Evolutionary conservation across 2,329 filamentous ascomycete genomes (phyloP), one percentile per base, ranked within the genome.

Genomic region (Rhynchosporium secalis): DNA sequence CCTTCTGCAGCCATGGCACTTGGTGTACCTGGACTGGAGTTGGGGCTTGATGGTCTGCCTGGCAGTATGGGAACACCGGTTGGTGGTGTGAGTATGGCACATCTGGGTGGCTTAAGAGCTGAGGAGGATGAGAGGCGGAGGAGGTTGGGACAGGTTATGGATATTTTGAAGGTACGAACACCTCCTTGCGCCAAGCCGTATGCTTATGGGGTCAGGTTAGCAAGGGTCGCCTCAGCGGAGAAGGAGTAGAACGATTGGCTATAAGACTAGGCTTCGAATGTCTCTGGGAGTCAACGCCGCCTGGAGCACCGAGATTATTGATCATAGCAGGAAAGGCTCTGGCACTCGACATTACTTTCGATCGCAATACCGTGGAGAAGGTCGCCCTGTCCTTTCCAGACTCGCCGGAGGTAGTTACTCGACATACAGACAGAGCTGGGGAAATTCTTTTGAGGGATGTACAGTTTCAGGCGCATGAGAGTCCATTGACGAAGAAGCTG

Each of bases 231-330:
- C 86, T 94, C 43, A 91, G 89, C 68, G 88, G 91, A 70, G 86
- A 89, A 36, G 89, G 89, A 2, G 79, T 95, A n/a, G 86, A 90
- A 73, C 81, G 89, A 59, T 77, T 94, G 36, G 88, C 86, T 8
- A 83, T 84, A 69, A 81, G 85, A 60, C 80, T 88, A 59, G 89
- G 88, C n/a, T 77, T 90, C 45, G 86, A 88, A 64, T 81, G 80
- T 61, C 75, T 88, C 12, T 86, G 84, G 77, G 85, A 89, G 68
- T 79, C 80, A 33, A 78, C 78, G 36, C 76, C 77, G 20, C 77
- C 77, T 33, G 78, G 79, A 20, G 78, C 78, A 46, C 83, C 81
- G 68, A 78, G 78, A 59, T 84, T 81, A 3, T 75, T 90, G 48
- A 81, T 87, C 49, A 83, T 89, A 60, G 87, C 84, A 4, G 87